Conservation (phyloP, 2,329 filamentous ascomycete genomes). For the Penicillium sp. region DNA sequence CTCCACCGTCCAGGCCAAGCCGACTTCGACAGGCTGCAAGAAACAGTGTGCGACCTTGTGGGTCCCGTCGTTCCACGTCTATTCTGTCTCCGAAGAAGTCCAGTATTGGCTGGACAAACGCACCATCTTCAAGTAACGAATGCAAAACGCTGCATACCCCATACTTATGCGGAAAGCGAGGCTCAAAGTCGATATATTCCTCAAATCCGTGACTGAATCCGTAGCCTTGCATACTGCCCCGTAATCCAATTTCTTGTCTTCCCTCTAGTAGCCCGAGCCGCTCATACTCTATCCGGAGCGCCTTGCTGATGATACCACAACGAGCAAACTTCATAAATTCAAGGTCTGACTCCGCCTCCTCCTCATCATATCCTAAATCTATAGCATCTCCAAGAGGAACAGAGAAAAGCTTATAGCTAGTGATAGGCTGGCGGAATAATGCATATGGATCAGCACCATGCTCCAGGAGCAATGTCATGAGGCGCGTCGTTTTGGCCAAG, state of each 20-base stretch:
- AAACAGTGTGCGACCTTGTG: slow-evolving; percentile 9
- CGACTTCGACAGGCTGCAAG: slow-evolving; percentile 4
- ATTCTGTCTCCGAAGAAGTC: slow-evolving; percentile 7
- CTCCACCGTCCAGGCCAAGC: slow-evolving; percentile 5
- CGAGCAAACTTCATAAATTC: background rate
- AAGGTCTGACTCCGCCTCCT: background rate
- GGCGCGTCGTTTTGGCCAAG: background rate
- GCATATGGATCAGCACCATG: slow-evolving; percentile 6
- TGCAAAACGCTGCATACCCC: slow-evolving; percentile 9
- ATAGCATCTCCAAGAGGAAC: background rate
- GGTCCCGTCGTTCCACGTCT: slow-evolving; percentile 12
- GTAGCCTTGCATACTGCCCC: background rate
- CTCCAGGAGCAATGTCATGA: background rate
- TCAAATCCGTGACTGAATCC: background rate
- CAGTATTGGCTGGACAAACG: background rate
- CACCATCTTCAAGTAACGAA: slow-evolving; percentile 5
- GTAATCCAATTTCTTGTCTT: background rate
- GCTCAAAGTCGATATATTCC: background rate
- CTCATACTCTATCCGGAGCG: background rate
- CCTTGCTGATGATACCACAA: background rate
- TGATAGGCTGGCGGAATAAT: slow-evolving; percentile 3
- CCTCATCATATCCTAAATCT: background rate
- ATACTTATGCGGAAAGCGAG: background rate
- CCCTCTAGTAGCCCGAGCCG: background rate
- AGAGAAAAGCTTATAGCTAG: background rate